phyloP scores from a whole-genome alignment of 2,329 filamentous ascomycete genomes.

The Alternaria incomplexa region DNA sequence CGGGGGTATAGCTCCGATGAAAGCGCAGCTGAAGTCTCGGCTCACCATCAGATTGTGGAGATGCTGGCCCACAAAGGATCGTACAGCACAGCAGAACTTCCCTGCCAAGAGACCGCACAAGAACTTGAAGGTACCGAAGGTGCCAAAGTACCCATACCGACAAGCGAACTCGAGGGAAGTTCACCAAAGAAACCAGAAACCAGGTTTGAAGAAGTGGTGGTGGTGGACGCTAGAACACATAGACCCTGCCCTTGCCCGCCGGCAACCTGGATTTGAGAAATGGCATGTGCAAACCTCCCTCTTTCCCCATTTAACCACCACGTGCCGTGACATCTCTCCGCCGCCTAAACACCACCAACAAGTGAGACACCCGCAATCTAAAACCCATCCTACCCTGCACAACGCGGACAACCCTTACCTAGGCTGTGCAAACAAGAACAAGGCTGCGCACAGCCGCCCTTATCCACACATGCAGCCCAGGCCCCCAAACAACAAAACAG shows the following conservation, averaged over 20 bases:
- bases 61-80: background rate
- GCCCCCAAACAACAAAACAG: slow-evolving; percentile 1
- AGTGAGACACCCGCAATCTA: background rate
- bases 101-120: background rate
- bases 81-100: background rate
- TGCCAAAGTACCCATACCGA: background rate
- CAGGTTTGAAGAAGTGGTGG: background rate
- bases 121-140: background rate
- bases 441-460: background rate
- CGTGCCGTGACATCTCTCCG: background rate
- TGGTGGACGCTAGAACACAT: background rate
- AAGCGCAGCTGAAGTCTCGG: background rate
- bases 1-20: background rate
- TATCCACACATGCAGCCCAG: background rate
- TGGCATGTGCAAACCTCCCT: background rate
- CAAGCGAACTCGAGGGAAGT: background rate
- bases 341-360: background rate
- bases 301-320: background rate
- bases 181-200: background rate
- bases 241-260: background rate
- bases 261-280: background rate
- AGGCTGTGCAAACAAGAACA: slow-evolving; percentile 10
- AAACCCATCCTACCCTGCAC: background rate
- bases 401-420: background rate
- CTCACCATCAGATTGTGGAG: background rate